A percentile compares a stretch with the other conserved stretches of the same genome.
Conservation (phyloP, 352 stramenopile genomes). For the Thalassiosira livingstoniorum region DNA sequence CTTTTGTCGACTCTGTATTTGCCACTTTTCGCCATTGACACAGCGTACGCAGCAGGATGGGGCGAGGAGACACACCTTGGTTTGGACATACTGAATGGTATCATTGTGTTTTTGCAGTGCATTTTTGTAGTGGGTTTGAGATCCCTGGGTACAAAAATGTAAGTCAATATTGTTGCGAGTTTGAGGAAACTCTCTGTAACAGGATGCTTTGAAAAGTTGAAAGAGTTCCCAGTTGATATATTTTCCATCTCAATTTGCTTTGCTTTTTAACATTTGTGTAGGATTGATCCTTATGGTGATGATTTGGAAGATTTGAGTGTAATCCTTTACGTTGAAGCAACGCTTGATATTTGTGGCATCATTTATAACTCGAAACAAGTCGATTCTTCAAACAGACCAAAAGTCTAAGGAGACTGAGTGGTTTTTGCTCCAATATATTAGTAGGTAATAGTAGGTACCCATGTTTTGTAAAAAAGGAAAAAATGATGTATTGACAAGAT, state of each 20-base stretch:
- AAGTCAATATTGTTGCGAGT: too few species aligned
- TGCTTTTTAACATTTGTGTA: too few species aligned
- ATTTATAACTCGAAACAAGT: slow-evolving; percentile 24
- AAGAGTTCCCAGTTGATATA: too few species aligned
- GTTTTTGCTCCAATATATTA: too few species aligned
- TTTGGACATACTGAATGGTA: slow-evolving; percentile 49
- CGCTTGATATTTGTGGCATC: slow-evolving; percentile 28
- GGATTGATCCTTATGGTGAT: slow-evolving; percentile 66
- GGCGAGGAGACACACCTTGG: slow-evolving; percentile 36
- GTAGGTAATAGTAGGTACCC: too few species aligned
- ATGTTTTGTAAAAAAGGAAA: too few species aligned
- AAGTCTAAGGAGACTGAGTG: too few species aligned
- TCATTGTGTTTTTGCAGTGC: slow-evolving; percentile 64
- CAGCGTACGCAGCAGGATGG: slow-evolving; percentile 35
- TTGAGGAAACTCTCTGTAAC: too few species aligned
- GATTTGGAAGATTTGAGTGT: slow-evolving; percentile 67
- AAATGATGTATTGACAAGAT: too few species aligned
- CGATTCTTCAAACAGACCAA: too few species aligned
- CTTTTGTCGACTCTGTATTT: slow-evolving; percentile 64
- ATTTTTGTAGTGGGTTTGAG: slow-evolving; percentile 68
- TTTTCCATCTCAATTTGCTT: too few species aligned
- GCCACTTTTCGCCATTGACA: slow-evolving; percentile 59
- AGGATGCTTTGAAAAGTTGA: too few species aligned
- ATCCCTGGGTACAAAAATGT: slow-evolving; percentile 62
- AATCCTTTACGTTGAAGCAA: slow-evolving; percentile 48